A percentile compares a stretch with the other conserved stretches of the same genome.
These are phyloP conservation scores for Blastomyces parvus DNA, from an alignment of 2,329 filamentous ascomycete species.

Conservation along the genomic window DNA sequence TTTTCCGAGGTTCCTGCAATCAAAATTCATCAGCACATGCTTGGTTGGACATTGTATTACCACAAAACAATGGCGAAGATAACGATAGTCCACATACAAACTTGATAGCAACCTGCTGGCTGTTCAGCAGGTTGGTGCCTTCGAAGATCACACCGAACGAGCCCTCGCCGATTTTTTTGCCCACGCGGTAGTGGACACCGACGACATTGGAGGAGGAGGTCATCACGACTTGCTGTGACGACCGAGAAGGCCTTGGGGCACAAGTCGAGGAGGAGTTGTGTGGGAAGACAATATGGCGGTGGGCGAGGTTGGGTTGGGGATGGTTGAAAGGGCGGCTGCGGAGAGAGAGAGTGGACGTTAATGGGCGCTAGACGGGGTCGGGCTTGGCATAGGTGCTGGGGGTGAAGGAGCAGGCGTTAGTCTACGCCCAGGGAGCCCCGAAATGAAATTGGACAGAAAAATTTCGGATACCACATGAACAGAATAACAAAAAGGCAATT, in stretches of 20 bases:
- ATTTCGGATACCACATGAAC: not conserved
- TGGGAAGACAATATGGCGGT: conserved; percentile 9
- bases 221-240: conserved; percentile 44
- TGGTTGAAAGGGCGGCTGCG: conserved; percentile 9
- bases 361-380: conserved; percentile 1
- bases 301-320: conserved; percentile 14
- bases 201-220: conserved; percentile 92
- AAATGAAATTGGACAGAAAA: not conserved
- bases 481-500: not conserved
- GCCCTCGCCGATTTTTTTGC: conserved; percentile 98
- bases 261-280: not conserved
- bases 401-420: not conserved
- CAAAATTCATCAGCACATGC: conserved; percentile 10
- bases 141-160: conserved; percentile 99
- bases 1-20: conserved; percentile 88
- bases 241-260: not conserved
- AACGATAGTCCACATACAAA: conserved; percentile 55
- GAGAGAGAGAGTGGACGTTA: not conserved
- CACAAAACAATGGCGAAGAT: conserved; percentile 17
- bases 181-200: conserved; percentile 95
- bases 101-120: conserved; percentile 98
- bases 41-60: no score
- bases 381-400: conserved; percentile 6
- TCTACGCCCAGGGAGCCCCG: not conserved
- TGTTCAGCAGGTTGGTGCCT: conserved; percentile 96